These are phyloP conservation scores for Nevesoporus exiguus DNA, from an alignment of 768 basidiomycete species.

Conservation along the genomic window DNA sequence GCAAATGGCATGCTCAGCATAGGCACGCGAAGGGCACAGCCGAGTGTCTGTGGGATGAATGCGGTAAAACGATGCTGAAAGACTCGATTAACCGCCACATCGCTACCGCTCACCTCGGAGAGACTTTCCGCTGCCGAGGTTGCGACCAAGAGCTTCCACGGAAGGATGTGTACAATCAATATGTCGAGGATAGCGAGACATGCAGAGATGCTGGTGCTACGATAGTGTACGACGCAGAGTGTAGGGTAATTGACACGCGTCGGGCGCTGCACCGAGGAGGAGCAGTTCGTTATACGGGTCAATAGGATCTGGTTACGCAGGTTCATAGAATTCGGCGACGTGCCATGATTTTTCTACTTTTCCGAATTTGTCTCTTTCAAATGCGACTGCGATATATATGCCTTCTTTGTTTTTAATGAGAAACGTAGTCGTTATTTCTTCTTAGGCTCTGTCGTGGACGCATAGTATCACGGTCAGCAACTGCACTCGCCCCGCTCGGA, in stretches of 20 bases:
- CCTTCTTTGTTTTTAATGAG: no score
- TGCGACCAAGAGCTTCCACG: conserved; percentile 3
- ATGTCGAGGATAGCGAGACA: not conserved
- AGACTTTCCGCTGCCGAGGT: conserved; percentile 2
- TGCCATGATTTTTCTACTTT: not conserved
- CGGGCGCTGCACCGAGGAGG: not conserved
- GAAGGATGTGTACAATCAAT: conserved; percentile 5
- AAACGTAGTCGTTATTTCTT: no score
- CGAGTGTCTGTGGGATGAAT: conserved; percentile 7
- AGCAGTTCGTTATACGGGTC: not conserved
- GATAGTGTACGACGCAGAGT: not conserved
- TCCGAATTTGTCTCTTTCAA: not conserved
- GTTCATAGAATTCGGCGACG: not conserved
- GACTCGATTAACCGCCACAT: conserved; percentile 10
- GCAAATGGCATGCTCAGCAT: conserved; percentile 1
- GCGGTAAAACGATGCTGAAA: not conserved
- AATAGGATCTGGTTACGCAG: not conserved
- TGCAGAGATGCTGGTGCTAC: not conserved
- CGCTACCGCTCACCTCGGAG: conserved; percentile 3
- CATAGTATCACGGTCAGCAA: no score
- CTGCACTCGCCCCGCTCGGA: no score
- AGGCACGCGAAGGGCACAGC: not conserved
- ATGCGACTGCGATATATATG: not conserved
- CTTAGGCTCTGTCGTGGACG: no score
- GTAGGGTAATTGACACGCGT: not conserved